Base-by-base conservation (phyloP, 2,329 filamentous ascomycete species). In the Chalaropsis ovoidea region DNA sequence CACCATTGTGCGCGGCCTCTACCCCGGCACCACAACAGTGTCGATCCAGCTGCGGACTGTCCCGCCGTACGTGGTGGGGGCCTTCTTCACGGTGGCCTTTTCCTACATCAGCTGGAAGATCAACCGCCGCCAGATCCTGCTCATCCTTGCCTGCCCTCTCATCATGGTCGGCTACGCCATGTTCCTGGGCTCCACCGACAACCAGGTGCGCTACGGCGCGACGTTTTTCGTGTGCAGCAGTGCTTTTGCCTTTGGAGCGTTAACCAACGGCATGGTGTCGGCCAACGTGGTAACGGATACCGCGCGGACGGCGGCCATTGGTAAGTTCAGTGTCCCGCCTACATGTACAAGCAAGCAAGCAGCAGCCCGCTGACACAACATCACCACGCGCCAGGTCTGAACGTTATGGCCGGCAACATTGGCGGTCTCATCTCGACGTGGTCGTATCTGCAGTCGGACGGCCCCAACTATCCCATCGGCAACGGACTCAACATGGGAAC, bases 401-500 rank as follows among this genome's bases (percentile, higher is more conserved):
- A 67, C 47, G 82, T 86, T 69, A 85, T 86, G 82, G 74, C 85
- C n/a, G 84, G 83, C n/a, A 86, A 86, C 68, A 72, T 86, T n/a
- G 84, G 84, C 1, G 83, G 82, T 0, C 69, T 85, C 35, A 80
- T 86, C 65, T 79, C 81, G 0, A 87, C 84, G 0, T 88, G 85
- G 85, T 79, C 77, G 0, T 88, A 86, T 73, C 70, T 88, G 54
- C 80, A 81, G 0, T 81, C 75, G 64, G 86, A 90, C 70, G 81
- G 70, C 0, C 87, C 87, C 0, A 74, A 87, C 67, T 90, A 83
- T 70, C 82, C 76, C 31, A 88, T 88, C 54, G 87, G 87, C 0
- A 90, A 89, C 71, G 86, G 86, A 0, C 71, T 89, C 19, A 90
- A 90, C 71, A 71, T 89, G 54, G 87, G 82, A 0, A 84, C 83